Percentiles rank a stretch among this genome's conserved stretches.
Conservation (phyloP, 192 early-diverging fungal species). For the Martensiomyces pterosporus region DNA sequence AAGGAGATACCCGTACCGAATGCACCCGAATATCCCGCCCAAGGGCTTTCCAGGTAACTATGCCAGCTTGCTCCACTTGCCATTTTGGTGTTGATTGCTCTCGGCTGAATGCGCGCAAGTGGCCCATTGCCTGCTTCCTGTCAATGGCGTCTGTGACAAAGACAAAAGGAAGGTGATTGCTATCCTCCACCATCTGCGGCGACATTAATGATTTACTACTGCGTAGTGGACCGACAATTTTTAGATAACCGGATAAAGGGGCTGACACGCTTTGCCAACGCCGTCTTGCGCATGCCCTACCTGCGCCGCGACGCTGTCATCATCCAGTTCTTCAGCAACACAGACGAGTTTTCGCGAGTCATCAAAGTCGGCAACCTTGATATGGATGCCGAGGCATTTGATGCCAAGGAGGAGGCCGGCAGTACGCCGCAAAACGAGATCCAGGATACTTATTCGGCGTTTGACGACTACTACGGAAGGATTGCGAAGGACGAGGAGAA, state of each 20-base stretch:
- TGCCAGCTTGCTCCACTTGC: background rate
- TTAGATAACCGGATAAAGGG: slow-evolving; percentile 55
- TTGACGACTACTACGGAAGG: slow-evolving; percentile 43
- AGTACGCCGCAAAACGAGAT: slow-evolving; percentile 31
- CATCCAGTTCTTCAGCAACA: slow-evolving; percentile 51
- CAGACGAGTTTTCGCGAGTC: slow-evolving; percentile 47
- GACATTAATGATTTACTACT: background rate
- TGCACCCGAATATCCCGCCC: slow-evolving; percentile 79
- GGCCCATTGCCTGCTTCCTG: too few relatives aligned
- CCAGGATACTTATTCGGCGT: slow-evolving; percentile 30
- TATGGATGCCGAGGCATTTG: slow-evolving; percentile 44
- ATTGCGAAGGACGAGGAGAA: slow-evolving; percentile 45
- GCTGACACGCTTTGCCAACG: slow-evolving; percentile 46
- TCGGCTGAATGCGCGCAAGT: too few relatives aligned
- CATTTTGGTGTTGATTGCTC: too few relatives aligned
- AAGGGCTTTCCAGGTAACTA: slow-evolving; percentile 76
- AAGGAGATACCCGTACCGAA: slow-evolving; percentile 76
- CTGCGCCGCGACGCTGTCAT: slow-evolving; percentile 45
- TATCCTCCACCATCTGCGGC: too few relatives aligned
- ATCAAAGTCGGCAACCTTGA: slow-evolving; percentile 47
- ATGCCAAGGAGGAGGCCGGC: slow-evolving; percentile 32
- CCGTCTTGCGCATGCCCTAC: slow-evolving; percentile 48
- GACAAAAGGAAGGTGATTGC: too few relatives aligned
- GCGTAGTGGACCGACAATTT: slow-evolving; percentile 51
- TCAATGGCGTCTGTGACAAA: too few relatives aligned